Evolutionary conservation across 2,329 filamentous ascomycete genomes (phyloP).

Genomic region (Aureobasidium leucospermi): DNA sequence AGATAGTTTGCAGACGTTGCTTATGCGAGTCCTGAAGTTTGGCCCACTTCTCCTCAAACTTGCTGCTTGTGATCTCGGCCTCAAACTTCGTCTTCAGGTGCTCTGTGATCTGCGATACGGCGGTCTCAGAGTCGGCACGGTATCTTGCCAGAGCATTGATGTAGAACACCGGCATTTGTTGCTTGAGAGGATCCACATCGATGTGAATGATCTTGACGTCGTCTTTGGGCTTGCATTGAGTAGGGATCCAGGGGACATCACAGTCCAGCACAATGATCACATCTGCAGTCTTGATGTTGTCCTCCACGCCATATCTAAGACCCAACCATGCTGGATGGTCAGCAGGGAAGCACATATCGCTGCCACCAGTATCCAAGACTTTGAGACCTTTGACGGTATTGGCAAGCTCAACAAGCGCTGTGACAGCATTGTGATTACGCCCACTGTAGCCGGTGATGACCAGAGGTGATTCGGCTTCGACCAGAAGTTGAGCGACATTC

Average conservation of each 20-base stretch:
- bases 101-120: slow-evolving; percentile 62
- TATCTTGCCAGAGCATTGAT: slow-evolving; percentile 47
- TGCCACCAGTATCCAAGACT: slow-evolving; percentile 69
- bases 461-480: slow-evolving; percentile 57
- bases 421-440: slow-evolving; percentile 57
- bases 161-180: slow-evolving; percentile 53
- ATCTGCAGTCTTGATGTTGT: slow-evolving; percentile 68
- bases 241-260: slow-evolving; percentile 91
- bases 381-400: slow-evolving; percentile 60
- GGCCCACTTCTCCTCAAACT: slow-evolving; percentile 43
- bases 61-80: slow-evolving; percentile 33
- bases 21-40: slow-evolving; percentile 52
- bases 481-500: slow-evolving; percentile 56
- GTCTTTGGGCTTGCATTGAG: slow-evolving; percentile 53
- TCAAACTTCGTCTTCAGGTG: slow-evolving; percentile 48
- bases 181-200: slow-evolving; percentile 60
- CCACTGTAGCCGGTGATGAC: slow-evolving; percentile 66
- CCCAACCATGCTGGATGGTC: slow-evolving; percentile 55
- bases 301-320: slow-evolving; percentile 65
- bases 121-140: slow-evolving; percentile 43
- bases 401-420: slow-evolving; percentile 58
- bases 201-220: slow-evolving; percentile 56
- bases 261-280: slow-evolving; percentile 80
- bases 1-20: slow-evolving; percentile 53
- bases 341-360: slow-evolving; percentile 74